A percentile compares a stretch with the other conserved stretches of the same genome.
Conservation (phyloP, 768 basidiomycete species). For the Amanita muscaria region DNA sequence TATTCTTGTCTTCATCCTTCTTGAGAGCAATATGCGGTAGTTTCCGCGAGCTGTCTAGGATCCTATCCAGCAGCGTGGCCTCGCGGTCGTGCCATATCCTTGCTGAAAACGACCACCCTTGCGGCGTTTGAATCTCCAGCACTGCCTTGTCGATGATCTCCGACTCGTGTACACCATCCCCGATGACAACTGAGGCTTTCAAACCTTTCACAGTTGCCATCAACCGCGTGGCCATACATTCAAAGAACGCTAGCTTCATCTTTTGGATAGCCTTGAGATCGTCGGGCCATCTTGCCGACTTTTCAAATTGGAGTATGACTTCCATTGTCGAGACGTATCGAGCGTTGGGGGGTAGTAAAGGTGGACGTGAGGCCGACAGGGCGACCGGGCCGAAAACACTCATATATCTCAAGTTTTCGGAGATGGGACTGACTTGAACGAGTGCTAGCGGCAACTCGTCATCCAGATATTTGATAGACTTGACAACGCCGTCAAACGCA, state of each 20-base stretch:
- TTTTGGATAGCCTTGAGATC: constrained; percentile 89
- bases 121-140: constrained; percentile 69
- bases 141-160: constrained; percentile 59
- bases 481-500: constrained; percentile 76
- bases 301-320: constrained; percentile 83
- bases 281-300: constrained; percentile 90
- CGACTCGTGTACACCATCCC: constrained; percentile 35
- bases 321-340: constrained; percentile 64
- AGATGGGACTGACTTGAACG: constrained; percentile 64
- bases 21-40: constrained; percentile 30
- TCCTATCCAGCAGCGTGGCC: constrained; percentile 63
- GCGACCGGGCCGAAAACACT: constrained; percentile 77
- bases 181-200: constrained; percentile 50
- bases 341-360: constrained; percentile 47
- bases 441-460: constrained; percentile 74
- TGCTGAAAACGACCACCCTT: constrained; percentile 83
- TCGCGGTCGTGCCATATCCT: constrained; percentile 88
- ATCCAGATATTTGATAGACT: constrained; percentile 60
- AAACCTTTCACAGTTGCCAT: constrained; percentile 43
- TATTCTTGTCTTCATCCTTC: constrained; percentile 26
- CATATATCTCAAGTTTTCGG: constrained; percentile 75
- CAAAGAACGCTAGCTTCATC: constrained; percentile 88
- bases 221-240: constrained; percentile 63
- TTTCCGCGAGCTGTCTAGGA: constrained; percentile 36
- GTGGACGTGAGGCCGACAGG: constrained; percentile 41